These are phyloP conservation scores for Colletotrichum sp. DNA, from an alignment of 2,329 filamentous ascomycete species.

Conservation along the genomic window DNA sequence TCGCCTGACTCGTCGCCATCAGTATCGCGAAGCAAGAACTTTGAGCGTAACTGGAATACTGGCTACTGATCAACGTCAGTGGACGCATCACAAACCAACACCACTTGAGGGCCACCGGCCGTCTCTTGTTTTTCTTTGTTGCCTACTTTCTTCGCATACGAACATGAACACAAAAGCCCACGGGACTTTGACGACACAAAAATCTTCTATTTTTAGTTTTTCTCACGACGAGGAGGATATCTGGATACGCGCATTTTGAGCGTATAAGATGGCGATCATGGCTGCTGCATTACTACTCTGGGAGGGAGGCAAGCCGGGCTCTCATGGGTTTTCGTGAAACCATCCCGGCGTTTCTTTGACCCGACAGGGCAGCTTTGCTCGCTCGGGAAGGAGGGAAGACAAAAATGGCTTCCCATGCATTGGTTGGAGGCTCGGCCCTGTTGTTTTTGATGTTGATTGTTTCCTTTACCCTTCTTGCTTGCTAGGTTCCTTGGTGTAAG, in stretches of 20 bases:
- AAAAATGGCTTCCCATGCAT: neutral
- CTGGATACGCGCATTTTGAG: slow-evolving; percentile 9
- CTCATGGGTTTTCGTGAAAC: neutral
- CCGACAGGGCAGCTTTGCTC: neutral
- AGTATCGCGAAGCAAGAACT: slow-evolving; percentile 8
- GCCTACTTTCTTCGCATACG: neutral
- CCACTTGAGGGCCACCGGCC: neutral
- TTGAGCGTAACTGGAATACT: slow-evolving; percentile 14
- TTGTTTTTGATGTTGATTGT: neutral
- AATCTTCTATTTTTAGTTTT: neutral
- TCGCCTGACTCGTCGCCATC: slow-evolving; percentile 38
- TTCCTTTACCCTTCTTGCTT: neutral
- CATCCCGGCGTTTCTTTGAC: slow-evolving; percentile 5
- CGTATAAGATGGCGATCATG: neutral
- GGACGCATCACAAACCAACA: neutral
- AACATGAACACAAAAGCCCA: slow-evolving; percentile 1
- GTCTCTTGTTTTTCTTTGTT: neutral
- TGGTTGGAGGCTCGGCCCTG: neutral
- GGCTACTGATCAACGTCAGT: neutral
- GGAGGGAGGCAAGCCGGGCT: neutral
- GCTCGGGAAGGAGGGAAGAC: neutral
- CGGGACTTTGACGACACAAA: neutral
- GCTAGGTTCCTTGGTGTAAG: neutral
- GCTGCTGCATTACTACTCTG: neutral
- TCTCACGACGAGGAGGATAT: slow-evolving; percentile 3